Base-by-base conservation (phyloP, 768 basidiomycete genomes). In the Pleurotus eryngii region DNA sequence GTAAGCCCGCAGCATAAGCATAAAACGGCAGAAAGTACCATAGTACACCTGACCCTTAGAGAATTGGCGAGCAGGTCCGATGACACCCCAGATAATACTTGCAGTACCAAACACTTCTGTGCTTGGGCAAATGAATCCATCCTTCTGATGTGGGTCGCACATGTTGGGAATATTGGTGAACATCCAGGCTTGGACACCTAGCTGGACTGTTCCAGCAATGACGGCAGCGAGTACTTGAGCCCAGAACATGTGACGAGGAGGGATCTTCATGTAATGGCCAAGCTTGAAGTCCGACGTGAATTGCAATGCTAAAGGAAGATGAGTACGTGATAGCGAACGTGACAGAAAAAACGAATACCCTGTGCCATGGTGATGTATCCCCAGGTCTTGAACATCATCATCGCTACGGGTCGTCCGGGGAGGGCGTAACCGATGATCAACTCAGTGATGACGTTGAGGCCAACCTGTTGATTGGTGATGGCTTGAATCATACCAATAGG, bases 371-470 rank as follows among this genome's bases (percentile, higher is more conserved):
- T 85, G 57, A 87, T 85, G 63, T 89, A 90, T 30, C 90, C 89
- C 78, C 79, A 89, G 0, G 87, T 88, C 81, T 89, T 92, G 79
- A 90, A 90, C 76, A 92, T 75, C 90, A 92, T 90, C 79, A 84
- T 89, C 0, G 91, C 90, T 55, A 92, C 68, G 6, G 90, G 89
- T 15, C 80, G 81, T 1, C 92, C 90, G n/a, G 90, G 91, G 42
- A 90, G 77, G 20, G 80, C 82, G 62, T 90, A 92, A 55, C 91
- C 91, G 18, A 91, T 83, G 58, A 93, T 84, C 40, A 92, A 73
- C 69, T 93, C 90, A 3, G 90, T 85, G 64, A 92, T 83, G 22
- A 92, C 90, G 64, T 80, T 83, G 55, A 59, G 40, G 1, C 77
- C 50, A 39, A 50, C 39, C 18, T 57, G 56, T 38, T 88, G 85